Evolutionary conservation across 805 yeast species (phyloP), one percentile per base, ranked within the genome.

Genomic region (Kodamaea fukazawae): DNA sequence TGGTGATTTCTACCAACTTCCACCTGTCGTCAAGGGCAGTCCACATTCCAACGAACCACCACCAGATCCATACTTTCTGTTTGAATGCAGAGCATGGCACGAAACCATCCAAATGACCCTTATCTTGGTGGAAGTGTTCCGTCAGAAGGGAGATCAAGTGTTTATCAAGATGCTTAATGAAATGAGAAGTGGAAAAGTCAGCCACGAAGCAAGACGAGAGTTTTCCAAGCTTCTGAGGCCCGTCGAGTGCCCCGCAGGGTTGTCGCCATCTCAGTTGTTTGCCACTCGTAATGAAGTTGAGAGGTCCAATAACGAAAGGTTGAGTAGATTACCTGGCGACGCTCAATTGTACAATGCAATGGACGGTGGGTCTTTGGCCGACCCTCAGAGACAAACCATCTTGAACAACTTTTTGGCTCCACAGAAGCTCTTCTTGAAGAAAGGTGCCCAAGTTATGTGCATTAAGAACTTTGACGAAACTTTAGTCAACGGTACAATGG

Each of bases 1-100:
- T 64, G 95, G 95, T 5, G 95, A 86, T 57, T 86, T 86, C 55
- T 85, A 77, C 56, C 95, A 86, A 54, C 60, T 86, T 32, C 95
- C 95, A 0, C 95, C 95, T 0, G 87, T 82, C 6, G 58, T 68
- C 10, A 70, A 61, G 40, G 50, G 43, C 34, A 65, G 62, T 2
- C 52, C 54, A 53, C 41, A 45, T 2, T 62, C 60, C 10, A 51
- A 58, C 13, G 65, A 60, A 4, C 32, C 42, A 1, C 50, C 49
- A 7, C 12, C 22, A 15, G 43, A 59, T 57, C 17, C 63, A 45
- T 36, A 57, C 36, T 85, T 81, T 63, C 82, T 90, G 5, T 86
- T 86, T 61, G 84, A 84, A 46, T 70, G 81, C 20, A 49, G 59
- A 2, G 63, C 81, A 2, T 86, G 95, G 95, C 68, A 69, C 42